Evolutionary conservation across 345 rosid genomes (phyloP).

Genomic region (Litchi chinensis): DNA sequence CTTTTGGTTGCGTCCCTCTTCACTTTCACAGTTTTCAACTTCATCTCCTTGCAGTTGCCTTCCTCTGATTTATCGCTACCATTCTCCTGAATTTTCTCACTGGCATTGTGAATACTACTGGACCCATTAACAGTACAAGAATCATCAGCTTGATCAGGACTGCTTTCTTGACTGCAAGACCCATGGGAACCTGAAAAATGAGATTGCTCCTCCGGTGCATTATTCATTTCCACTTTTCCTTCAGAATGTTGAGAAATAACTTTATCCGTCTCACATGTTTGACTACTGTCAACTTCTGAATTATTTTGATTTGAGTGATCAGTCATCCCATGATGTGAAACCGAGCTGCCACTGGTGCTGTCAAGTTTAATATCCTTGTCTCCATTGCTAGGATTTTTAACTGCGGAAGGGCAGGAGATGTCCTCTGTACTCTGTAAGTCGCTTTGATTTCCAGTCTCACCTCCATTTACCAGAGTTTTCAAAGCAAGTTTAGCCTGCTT

Average conservation of each 20-base stretch:
- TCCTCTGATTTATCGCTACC: slow-evolving; percentile 43
- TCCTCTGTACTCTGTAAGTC: slow-evolving; percentile 22
- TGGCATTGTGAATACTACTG: slow-evolving; percentile 21
- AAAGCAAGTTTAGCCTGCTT: slow-evolving; percentile 35
- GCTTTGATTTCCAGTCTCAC: slow-evolving; percentile 27
- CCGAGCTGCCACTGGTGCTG: slow-evolving; percentile 22
- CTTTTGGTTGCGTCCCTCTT: slow-evolving; percentile 95
- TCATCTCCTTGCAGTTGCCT: slow-evolving; percentile 47
- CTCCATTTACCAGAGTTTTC: slow-evolving; percentile 30
- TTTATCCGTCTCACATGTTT: slow-evolving; percentile 20
- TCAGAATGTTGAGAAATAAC: slow-evolving; percentile 22
- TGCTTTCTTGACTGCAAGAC: slow-evolving; percentile 36
- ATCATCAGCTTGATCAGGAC: slow-evolving; percentile 33
- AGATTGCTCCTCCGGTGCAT: slow-evolving; percentile 28
- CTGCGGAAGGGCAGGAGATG: slow-evolving; percentile 22
- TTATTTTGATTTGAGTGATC: slow-evolving; percentile 30
- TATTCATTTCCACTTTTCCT: slow-evolving; percentile 22
- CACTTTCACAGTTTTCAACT: slow-evolving; percentile 47
- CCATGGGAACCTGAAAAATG: slow-evolving; percentile 27
- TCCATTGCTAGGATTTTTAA: slow-evolving; percentile 35
- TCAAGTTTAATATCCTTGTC: slow-evolving; percentile 25
- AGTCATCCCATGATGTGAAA: slow-evolving; percentile 27
- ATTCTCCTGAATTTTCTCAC: slow-evolving; percentile 30
- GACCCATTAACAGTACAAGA: slow-evolving; percentile 37
- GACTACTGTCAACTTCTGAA: slow-evolving; percentile 29